A percentile compares a stretch with the other conserved stretches of the same genome.
These are phyloP conservation scores for Fusarium penzigii DNA, from an alignment of 2,329 filamentous ascomycete genomes.

Conservation along the genomic window DNA sequence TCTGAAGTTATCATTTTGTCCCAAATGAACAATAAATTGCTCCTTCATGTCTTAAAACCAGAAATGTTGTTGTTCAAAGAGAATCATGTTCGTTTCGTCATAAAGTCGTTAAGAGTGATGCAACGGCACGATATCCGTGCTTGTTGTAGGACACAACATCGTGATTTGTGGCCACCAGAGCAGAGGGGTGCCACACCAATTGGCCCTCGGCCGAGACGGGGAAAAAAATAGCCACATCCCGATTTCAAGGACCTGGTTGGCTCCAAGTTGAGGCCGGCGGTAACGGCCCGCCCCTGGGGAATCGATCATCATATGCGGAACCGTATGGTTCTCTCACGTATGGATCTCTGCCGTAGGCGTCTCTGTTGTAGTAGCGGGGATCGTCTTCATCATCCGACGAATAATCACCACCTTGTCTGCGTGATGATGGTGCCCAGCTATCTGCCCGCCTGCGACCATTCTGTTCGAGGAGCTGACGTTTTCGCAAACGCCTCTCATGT, in stretches of 20 bases:
- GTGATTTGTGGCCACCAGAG: neutral
- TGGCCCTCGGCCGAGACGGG: neutral
- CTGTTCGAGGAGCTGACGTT: constrained; percentile 25
- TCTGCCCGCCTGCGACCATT: constrained; percentile 42
- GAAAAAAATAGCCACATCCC: neutral
- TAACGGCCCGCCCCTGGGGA: constrained; percentile 32
- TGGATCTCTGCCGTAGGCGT: constrained; percentile 11
- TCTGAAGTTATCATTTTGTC: constrained; percentile 2
- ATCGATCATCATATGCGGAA: neutral
- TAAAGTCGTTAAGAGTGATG: constrained; percentile 21
- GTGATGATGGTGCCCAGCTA: constrained; percentile 46
- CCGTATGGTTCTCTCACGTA: constrained; percentile 49
- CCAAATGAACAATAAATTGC: no score
- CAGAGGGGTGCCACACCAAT: neutral
- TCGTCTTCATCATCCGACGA: constrained; percentile 41
- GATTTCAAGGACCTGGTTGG: constrained; percentile 1
- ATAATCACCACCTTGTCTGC: constrained; percentile 40
- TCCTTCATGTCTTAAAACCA: neutral
- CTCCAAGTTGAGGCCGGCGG: constrained; percentile 36
- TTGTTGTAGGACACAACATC: constrained; percentile 2
- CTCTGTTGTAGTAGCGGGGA: constrained; percentile 33
- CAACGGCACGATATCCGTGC: constrained; percentile 6
- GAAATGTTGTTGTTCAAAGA: constrained; percentile 10
- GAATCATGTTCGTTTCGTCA: constrained; percentile 25
- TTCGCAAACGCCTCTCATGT: constrained; percentile 49